Evolutionary conservation across 148 eudicot genomes (phyloP).

Genomic region (Chenopodium suecicum): DNA sequence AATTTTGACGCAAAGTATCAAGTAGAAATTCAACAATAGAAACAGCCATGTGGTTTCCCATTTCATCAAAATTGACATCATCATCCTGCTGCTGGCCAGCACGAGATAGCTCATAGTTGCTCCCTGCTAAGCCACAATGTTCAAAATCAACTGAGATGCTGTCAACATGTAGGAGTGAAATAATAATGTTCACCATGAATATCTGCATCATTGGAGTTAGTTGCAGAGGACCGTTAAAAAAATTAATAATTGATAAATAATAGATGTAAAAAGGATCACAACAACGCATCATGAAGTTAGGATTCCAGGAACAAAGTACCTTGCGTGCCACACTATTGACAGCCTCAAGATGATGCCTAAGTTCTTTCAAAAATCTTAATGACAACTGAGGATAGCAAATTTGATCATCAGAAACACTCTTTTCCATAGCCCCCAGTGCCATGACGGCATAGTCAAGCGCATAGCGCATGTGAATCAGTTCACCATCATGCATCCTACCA

Average conservation of each 20-base stretch:
- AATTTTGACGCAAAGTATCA: slow-evolving; percentile 60
- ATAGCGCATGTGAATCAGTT: slow-evolving; percentile 96
- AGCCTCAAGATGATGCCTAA: slow-evolving; percentile 78
- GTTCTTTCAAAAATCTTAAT: slow-evolving; percentile 54
- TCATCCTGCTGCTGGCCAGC: slow-evolving; percentile 31
- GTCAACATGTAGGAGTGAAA: slow-evolving; percentile 82
- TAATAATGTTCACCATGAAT: slow-evolving; percentile 82
- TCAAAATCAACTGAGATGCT: slow-evolving; percentile 55
- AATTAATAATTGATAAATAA: background rate
- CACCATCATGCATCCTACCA: slow-evolving; percentile 87
- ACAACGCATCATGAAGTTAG: background rate
- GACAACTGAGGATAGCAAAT: slow-evolving; percentile 52
- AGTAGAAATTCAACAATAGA: slow-evolving; percentile 65
- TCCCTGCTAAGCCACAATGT: slow-evolving; percentile 45
- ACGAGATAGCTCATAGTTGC: slow-evolving; percentile 31
- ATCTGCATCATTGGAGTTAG: slow-evolving; percentile 54
- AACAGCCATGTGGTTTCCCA: slow-evolving; percentile 64
- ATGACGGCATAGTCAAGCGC: slow-evolving; percentile 84
- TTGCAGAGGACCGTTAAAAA: slow-evolving; percentile 5
- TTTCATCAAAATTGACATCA: slow-evolving; percentile 44
- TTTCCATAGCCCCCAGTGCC: slow-evolving; percentile 87
- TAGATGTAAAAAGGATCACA: background rate
- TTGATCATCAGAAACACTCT: slow-evolving; percentile 48
- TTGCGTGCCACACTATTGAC: slow-evolving; percentile 70
- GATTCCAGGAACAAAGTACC: slow-evolving; percentile 40